Base-by-base conservation (phyloP, 164 flowering plant genomes). In the Liquidambar formosana region DNA sequence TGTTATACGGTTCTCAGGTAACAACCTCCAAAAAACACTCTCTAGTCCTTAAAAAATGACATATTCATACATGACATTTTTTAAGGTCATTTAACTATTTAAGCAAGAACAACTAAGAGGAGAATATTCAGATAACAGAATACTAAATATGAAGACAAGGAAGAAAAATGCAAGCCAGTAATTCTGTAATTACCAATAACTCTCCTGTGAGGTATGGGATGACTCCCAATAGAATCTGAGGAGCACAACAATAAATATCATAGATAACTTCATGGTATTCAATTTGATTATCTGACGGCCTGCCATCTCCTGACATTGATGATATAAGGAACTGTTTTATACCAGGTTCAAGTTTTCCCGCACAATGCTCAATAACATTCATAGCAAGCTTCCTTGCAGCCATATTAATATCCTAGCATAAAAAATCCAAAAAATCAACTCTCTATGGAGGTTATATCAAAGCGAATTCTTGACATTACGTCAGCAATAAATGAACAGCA, bases 311-410 rank as follows among this genome's bases (percentile, higher is more conserved):
- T 10, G 97, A 88, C 77, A 93, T 89, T 65, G 91, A 92, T 63
- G 99, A 88, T 75, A 95, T 67, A 61, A 95, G 96, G 68, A 88
- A 89, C 79, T 88, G 93, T 72, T 89, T 93, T 47, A 96, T 77
- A 68, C 73, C 85, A 75, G 94, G 85, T 80, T 96, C 97, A 72
- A 96, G 91, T 83, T 91, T 90, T 64, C 72, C 87, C 22, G 92
- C 87, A 88, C 89, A 90, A 0, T 85, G 81, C 78, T 86, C 79
- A 76, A 96, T 86, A 59, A 96, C 96, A 77, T 89, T 83, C 91
- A 89, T 88, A 57, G 94, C 95, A 84, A 96, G 92, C 83, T 71
- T 90, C 85, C 96, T 84, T 75, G 89, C 94, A 81, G 99, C 90
- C 64, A 13, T 25, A 61, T 82, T 71, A 56, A 82, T 74, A 84